Evolutionary conservation across 2,329 filamentous ascomycete genomes (phyloP).

Genomic region (Aureobasidium sp.): DNA sequence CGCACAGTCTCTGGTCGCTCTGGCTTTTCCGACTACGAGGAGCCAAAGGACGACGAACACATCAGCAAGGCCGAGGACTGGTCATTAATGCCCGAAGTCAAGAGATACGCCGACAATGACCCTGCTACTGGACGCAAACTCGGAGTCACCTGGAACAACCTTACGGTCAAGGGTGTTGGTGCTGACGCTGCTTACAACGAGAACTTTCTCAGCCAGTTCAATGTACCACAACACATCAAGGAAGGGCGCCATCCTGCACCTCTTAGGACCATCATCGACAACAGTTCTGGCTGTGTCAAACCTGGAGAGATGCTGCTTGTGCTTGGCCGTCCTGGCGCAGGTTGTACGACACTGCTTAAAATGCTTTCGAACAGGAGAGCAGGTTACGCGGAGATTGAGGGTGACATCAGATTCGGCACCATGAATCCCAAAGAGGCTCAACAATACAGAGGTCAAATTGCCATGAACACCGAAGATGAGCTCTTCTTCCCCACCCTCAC

Average conservation of each 20-base stretch:
- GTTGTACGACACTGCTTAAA: conserved; percentile 64
- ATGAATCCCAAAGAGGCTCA: conserved; percentile 34
- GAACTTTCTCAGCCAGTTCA: conserved; percentile 48
- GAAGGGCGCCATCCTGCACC: conserved; percentile 41
- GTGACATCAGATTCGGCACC: conserved; percentile 44
- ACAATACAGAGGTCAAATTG: conserved; percentile 36
- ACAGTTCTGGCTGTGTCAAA: conserved; percentile 55
- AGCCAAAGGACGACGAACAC: conserved; percentile 6
- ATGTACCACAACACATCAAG: conserved; percentile 35
- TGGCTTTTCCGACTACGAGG: conserved; percentile 5
- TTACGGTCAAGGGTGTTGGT: conserved; percentile 55
- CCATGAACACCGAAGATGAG: conserved; percentile 40
- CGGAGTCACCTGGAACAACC: conserved; percentile 57
- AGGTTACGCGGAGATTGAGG: conserved; percentile 25
- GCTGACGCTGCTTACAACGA: conserved; percentile 55
- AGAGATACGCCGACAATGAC: conserved; percentile 34
- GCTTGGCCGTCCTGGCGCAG: conserved; percentile 42
- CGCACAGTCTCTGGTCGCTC: conserved; percentile 9
- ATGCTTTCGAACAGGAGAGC: conserved; percentile 55
- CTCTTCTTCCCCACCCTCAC: conserved; percentile 50
- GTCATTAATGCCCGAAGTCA: conserved; percentile 42
- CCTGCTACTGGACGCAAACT: conserved; percentile 43
- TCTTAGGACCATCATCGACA: conserved; percentile 55
- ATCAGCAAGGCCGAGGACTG: conserved; percentile 36
- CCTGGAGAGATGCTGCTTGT: conserved; percentile 42